Percentiles rank a stretch among this genome's conserved stretches.
Evolutionary conservation across 768 basidiomycete species (phyloP).

Genomic region (Leucosporidium scottii): DNA sequence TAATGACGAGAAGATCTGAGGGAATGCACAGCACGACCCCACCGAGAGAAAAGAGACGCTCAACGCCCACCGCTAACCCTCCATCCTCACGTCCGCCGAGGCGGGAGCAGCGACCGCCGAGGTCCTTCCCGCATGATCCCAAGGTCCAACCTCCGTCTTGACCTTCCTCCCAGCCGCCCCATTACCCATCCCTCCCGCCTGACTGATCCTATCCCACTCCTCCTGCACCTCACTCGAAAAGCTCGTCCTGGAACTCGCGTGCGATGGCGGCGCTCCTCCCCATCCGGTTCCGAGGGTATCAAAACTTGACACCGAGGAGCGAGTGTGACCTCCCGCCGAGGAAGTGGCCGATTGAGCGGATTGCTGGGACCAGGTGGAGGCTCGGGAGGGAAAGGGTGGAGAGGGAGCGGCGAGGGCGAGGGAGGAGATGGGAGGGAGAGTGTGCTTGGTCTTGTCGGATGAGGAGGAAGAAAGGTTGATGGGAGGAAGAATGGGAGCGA

Average conservation of each 20-base stretch:
- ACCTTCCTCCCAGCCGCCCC: too few species aligned
- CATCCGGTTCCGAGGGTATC: not conserved
- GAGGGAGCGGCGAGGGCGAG: not conserved
- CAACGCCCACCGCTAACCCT: too few species aligned
- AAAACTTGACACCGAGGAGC: not conserved
- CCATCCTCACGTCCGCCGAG: too few species aligned
- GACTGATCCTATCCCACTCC: not conserved
- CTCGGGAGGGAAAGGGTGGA: not conserved
- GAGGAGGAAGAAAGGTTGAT: not conserved
- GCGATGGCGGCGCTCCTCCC: not conserved
- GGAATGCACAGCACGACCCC: too few species aligned
- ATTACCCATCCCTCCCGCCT: too few species aligned
- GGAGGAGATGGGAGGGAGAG: not conserved
- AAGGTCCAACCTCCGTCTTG: too few species aligned
- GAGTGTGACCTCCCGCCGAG: not conserved
- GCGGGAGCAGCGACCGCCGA: too few species aligned
- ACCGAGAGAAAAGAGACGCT: too few species aligned
- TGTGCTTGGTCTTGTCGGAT: not conserved
- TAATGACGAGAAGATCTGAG: too few species aligned
- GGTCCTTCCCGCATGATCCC: too few species aligned
- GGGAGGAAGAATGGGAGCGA: conserved; percentile 13
- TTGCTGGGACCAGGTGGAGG: not conserved
- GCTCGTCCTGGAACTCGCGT: not conserved
- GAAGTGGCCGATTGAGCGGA: not conserved
- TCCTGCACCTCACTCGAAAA: conserved; percentile 6